Conservation (phyloP, 2,329 filamentous ascomycete genomes). For the Phaeosphaeria sp. region DNA sequence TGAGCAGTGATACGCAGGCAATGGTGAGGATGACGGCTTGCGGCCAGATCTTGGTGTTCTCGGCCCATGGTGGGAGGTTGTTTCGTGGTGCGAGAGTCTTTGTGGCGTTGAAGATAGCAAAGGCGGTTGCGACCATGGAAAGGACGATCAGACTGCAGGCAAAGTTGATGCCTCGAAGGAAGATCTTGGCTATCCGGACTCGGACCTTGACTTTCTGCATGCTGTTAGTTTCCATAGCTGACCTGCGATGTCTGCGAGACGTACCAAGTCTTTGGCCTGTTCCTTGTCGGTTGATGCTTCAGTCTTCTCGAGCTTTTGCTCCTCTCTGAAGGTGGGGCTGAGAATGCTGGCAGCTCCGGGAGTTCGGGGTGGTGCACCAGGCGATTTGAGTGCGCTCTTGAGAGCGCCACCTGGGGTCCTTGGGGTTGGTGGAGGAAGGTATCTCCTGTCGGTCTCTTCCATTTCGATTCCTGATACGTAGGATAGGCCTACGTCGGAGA, state of each 20-base stretch:
- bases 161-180: conserved; percentile 95
- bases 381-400: conserved; percentile 89
- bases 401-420: conserved; percentile 69
- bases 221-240: conserved; percentile 43
- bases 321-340: conserved; percentile 90
- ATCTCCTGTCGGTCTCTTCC: conserved; percentile 55
- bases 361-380: conserved; percentile 76
- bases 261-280: conserved; percentile 85
- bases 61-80: conserved; percentile 83
- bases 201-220: conserved; percentile 86
- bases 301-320: conserved; percentile 83
- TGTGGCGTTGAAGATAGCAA: conserved; percentile 92
- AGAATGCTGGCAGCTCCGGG: conserved; percentile 68
- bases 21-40: conserved; percentile 83
- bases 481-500: conserved; percentile 89
- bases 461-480: conserved; percentile 73
- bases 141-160: conserved; percentile 95
- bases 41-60: conserved; percentile 82
- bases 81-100: conserved; percentile 76
- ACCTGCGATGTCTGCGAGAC: conserved; percentile 46
- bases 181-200: conserved; percentile 91
- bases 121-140: conserved; percentile 85
- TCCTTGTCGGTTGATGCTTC: conserved; percentile 83
- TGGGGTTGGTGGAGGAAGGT: conserved; percentile 66
- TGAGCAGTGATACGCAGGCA: conserved; percentile 78